Conservation (phyloP, 2,329 filamentous ascomycete species). For the Pseudocercospora fuligena region DNA sequence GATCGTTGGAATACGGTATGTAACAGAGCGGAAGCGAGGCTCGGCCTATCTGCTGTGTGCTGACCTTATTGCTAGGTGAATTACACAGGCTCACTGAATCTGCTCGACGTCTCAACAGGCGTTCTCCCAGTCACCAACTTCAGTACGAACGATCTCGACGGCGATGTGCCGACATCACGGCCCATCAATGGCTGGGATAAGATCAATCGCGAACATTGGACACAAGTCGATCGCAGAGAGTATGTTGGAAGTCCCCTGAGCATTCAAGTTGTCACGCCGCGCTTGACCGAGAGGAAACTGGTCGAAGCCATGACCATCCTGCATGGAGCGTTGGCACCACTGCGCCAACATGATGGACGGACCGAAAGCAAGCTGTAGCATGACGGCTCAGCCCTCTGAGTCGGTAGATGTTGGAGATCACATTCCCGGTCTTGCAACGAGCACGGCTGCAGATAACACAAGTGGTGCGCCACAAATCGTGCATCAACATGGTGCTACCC, state of each 20-base stretch:
- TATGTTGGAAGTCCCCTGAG: slow-evolving; percentile 61
- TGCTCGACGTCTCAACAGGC: slow-evolving; percentile 67
- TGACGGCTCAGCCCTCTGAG: background rate
- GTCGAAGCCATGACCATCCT: slow-evolving; percentile 39
- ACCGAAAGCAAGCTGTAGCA: slow-evolving; percentile 3
- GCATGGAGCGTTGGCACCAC: background rate
- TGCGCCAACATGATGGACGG: background rate
- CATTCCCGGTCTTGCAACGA: background rate
- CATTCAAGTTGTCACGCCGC: slow-evolving; percentile 63
- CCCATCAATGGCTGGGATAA: slow-evolving; percentile 64
- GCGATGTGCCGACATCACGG: slow-evolving; percentile 47
- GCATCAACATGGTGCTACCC: background rate
- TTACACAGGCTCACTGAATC: slow-evolving; percentile 65
- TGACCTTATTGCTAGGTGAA: slow-evolving; percentile 46
- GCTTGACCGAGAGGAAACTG: slow-evolving; percentile 59
- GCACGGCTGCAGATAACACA: background rate
- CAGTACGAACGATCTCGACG: slow-evolving; percentile 53
- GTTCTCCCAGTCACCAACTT: slow-evolving; percentile 59
- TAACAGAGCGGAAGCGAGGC: background rate
- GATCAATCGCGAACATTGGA: slow-evolving; percentile 61
- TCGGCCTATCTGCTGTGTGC: background rate
- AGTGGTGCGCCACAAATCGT: background rate
- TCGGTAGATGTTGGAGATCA: background rate
- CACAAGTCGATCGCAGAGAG: slow-evolving; percentile 56
- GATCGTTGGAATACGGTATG: slow-evolving; percentile 62